Evolutionary conservation across 2,329 filamentous ascomycete genomes (phyloP), one percentile per base, ranked within the genome.

Genomic region (Pestalotiopsis sp.): DNA sequence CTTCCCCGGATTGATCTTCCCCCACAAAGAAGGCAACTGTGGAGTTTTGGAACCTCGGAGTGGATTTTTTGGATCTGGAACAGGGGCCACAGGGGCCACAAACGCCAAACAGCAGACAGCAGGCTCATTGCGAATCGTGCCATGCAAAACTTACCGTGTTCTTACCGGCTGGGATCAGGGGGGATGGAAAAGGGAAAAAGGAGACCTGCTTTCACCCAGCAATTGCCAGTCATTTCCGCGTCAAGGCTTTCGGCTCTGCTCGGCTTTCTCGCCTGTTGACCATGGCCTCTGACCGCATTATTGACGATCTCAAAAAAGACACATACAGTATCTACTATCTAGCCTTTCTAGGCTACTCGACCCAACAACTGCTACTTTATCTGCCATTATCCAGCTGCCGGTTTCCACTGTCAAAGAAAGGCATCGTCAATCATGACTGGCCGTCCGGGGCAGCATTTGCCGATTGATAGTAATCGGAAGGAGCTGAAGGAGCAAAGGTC

Each of bases 1-100:
- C 27, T 62, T 62, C 59, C 59, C 59, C 59, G 59, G 59, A 62
- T 62, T 62, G 27, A 62, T 36, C 36, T 59, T 17, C 27, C 59
- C 59, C 25, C 59, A 62, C 25, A 62, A 62, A 38, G 25, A 7
- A 39, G 25, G 17, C 36, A n/a, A 39, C 59, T 62, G 59, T 62
- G 59, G 59, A 62, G 59, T 52, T 36, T 52, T 52, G 45, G 45
- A 52, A 52, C 5, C 23, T 23, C 23, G 45, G 17, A 11, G 9
- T 52, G 45, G 45, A 52, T 52, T 52, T 52, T 20, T 38, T 27
- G n/a, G n/a, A 39, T 62, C 59, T 62, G 59, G 59, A 36, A 41
- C 59, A 39, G 36, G 59, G 59, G 45, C 4, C 45, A 39, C 38
- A 59, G 36, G 59, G 59, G 45, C 4, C 45, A 39, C 38, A 59